phyloP scores from a whole-genome alignment of 2,329 filamentous ascomycete species.

The Pyricularia pennisetigena region DNA sequence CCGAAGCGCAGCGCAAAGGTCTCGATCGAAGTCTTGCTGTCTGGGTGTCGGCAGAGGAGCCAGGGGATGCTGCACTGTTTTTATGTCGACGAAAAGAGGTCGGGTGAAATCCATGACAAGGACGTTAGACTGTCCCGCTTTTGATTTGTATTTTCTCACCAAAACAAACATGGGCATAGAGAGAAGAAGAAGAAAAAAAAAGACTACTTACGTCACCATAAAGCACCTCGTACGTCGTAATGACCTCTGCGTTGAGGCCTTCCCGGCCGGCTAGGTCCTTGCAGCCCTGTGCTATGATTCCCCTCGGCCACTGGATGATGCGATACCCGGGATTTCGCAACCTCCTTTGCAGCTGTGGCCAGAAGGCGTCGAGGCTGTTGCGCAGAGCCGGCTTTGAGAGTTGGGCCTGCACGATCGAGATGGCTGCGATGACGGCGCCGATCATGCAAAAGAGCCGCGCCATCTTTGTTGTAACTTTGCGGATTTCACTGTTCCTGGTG shows the following conservation, averaged over 20 bases:
- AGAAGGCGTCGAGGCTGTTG: constrained; percentile 3
- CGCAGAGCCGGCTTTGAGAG: constrained; percentile 5
- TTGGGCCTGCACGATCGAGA: background rate
- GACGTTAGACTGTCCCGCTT: too few relatives aligned
- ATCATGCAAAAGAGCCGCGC: background rate
- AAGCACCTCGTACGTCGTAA: constrained; percentile 5
- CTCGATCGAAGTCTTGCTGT: background rate
- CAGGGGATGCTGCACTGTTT: constrained; percentile 4
- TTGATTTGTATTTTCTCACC: background rate
- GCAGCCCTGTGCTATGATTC: constrained; percentile 5
- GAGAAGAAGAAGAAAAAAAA: background rate
- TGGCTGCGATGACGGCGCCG: background rate
- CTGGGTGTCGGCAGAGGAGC: constrained; percentile 7
- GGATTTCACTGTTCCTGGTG: too few relatives aligned
- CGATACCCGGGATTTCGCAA: constrained; percentile 4
- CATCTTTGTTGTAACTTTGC: background rate
- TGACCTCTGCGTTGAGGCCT: background rate
- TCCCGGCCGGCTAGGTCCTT: constrained; percentile 4
- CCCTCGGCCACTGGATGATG: background rate
- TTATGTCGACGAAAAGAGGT: too few relatives aligned
- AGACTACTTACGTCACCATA: constrained; percentile 3
- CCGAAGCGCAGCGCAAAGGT: constrained; percentile 4
- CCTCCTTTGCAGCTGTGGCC: constrained; percentile 1
- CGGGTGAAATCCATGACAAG: too few relatives aligned
- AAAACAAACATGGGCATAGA: background rate